Base-by-base conservation (phyloP, 495 filamentous ascomycete species). In the Hypoxylon fuscum region DNA sequence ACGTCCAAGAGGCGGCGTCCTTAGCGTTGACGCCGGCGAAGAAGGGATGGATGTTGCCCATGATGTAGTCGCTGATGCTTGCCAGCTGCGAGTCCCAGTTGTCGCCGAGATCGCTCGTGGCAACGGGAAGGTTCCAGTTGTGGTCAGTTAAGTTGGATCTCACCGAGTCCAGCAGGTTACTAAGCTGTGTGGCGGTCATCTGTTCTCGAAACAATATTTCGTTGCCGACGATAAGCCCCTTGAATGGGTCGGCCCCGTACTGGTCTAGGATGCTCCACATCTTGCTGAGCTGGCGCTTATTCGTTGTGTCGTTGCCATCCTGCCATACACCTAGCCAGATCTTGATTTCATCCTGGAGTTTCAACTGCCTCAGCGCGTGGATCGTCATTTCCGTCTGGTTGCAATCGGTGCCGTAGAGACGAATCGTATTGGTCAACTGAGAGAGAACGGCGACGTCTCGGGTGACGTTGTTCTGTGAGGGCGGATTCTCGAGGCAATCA, bases 41-140 rank as follows among this genome's bases (percentile, higher is more conserved):
- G 81, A 98, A 98, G 1, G 95, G 95, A 74, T 98, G 95, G 29
- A 98, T 88, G 71, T 98, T 98, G 15, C 91, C 90, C 94, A 98
- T 98, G 70, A 97, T 86, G 59, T 90, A 83, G 64, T 98, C 95
- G 37, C 91, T 88, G 42, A 84, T 78, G 4, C 69, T 50, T 0
- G 90, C 88, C 12, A 98, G 81, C 0, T 79, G 68, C 1, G 79
- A 62, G 2, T 86, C 88, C 95, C 95, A 98, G 69, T 93, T 89
- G 60, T 93, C 89, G 12, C 95, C 95, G 3, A 98, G 82, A 74
- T 98, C 95, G 3, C 88, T 89, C 0, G 93, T 97, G 1, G 92
- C 91, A n/a, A 98, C 82, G 0, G 87, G 87, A 18, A 98, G 79
- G 46, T 86, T 76, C 64, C 91, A 81, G 11, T 80, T 81, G 55